Percentiles rank a stretch among this genome's conserved stretches.
Conservation (phyloP, 108 stramenopile species). For the Cyclotella atomus region DNA sequence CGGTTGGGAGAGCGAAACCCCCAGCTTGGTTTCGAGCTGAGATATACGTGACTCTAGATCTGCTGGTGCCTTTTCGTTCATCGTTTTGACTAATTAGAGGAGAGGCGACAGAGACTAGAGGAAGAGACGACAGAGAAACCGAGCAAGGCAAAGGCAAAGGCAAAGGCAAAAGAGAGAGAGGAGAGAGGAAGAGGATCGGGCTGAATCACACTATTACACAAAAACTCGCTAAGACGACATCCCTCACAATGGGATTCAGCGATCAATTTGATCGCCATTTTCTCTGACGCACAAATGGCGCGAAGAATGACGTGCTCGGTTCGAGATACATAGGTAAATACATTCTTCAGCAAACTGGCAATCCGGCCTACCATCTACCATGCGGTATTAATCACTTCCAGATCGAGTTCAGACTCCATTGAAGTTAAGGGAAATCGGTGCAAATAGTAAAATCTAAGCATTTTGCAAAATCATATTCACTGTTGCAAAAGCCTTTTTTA, state of each 20-base stretch:
- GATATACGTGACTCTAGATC: slow-evolving; percentile 35
- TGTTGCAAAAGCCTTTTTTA: no score
- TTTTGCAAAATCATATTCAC: no score
- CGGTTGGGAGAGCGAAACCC: background rate
- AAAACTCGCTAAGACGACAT: no score
- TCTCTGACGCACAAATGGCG: background rate
- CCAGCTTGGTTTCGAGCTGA: slow-evolving; percentile 39
- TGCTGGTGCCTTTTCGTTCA: background rate
- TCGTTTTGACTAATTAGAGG: background rate
- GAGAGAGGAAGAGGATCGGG: no score
- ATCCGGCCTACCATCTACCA: no score
- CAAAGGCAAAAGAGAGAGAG: background rate
- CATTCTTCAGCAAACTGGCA: no score
- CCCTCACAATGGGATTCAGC: background rate
- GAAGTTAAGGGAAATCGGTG: no score
- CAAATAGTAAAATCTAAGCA: no score
- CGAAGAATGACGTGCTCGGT: background rate
- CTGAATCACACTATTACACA: background rate
- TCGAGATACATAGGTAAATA: no score
- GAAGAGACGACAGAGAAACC: background rate
- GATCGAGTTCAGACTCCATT: no score
- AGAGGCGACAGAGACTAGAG: background rate
- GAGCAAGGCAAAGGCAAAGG: background rate
- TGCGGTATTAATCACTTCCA: no score
- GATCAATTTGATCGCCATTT: background rate